These are phyloP conservation scores for Cyclospora cayetanensis DNA, from an alignment of 169 alveolate species.

Conservation along the genomic window DNA sequence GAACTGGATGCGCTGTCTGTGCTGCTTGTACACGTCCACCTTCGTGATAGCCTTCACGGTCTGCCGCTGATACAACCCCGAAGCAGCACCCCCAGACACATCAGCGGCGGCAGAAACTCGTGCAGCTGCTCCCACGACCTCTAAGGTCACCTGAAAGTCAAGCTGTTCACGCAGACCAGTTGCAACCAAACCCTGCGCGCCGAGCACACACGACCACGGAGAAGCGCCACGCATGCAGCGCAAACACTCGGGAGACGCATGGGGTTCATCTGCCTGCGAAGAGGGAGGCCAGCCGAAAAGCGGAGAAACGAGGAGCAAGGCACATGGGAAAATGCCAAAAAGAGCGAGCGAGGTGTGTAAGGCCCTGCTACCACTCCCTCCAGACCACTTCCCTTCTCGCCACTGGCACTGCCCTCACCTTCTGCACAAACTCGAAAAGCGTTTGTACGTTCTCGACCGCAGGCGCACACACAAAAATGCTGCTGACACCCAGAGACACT, in stretches of 20 bases:
- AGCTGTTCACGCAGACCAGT: conserved; percentile 70
- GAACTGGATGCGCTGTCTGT: conserved; percentile 50
- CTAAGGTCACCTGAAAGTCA: conserved; percentile 58
- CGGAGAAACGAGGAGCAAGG: too few species aligned
- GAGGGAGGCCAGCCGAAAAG: too few species aligned
- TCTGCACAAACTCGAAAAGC: conserved; percentile 96
- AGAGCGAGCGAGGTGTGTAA: too few species aligned
- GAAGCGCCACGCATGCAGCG: too few species aligned
- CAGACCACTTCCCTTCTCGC: not conserved
- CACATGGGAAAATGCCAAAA: not conserved
- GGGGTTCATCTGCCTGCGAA: too few species aligned
- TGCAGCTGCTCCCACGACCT: not conserved
- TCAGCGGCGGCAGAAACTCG: not conserved
- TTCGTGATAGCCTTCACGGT: not conserved
- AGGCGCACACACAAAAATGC: conserved; percentile 98
- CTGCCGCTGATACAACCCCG: conserved; percentile 21
- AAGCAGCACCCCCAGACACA: not conserved
- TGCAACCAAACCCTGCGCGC: conserved; percentile 69
- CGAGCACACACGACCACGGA: too few species aligned
- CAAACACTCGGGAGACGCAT: too few species aligned
- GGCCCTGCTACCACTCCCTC: not conserved
- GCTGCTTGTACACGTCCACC: conserved; percentile 54
- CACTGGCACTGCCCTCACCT: conserved; percentile 74
- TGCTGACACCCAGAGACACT: conserved; percentile 89
- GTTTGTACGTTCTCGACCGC: conserved; percentile 98